These are phyloP conservation scores for Cladosporium halotolerans DNA, from an alignment of 2,329 filamentous ascomycete genomes.

Conservation along the genomic window DNA sequence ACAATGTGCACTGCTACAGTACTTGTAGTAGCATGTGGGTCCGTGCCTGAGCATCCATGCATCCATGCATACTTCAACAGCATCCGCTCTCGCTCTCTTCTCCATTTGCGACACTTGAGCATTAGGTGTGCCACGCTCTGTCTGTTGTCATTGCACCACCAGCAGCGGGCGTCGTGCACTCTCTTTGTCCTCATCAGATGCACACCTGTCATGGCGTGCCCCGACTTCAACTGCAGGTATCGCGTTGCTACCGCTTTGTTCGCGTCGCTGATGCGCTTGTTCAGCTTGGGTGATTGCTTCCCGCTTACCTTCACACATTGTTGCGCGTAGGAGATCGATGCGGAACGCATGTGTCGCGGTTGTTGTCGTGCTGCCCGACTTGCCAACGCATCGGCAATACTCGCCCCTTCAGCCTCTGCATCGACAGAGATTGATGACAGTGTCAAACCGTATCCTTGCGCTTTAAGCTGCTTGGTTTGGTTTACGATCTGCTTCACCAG, in stretches of 20 bases:
- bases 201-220: neutral
- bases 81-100: neutral
- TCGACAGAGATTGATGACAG: neutral
- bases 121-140: slow-evolving; percentile 1
- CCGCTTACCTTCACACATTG: neutral
- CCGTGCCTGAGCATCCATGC: too few species aligned
- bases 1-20: too few species aligned
- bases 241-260: neutral
- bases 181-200: neutral
- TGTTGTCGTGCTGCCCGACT: slow-evolving; percentile 1
- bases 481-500: neutral
- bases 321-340: neutral
- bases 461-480: neutral
- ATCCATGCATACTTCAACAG: too few species aligned
- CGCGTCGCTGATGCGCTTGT: slow-evolving; percentile 1
- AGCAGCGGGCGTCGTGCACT: slow-evolving; percentile 1
- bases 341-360: neutral
- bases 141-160: neutral
- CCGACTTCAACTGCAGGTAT: slow-evolving; percentile 1
- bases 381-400: neutral
- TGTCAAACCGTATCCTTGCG: neutral
- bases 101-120: slow-evolving; percentile 4
- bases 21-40: too few species aligned
- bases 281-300: neutral
- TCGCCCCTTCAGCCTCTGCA: neutral